These are phyloP conservation scores for Prosopis cineraria DNA, from an alignment of 306 rosid species.

Conservation along the genomic window DNA sequence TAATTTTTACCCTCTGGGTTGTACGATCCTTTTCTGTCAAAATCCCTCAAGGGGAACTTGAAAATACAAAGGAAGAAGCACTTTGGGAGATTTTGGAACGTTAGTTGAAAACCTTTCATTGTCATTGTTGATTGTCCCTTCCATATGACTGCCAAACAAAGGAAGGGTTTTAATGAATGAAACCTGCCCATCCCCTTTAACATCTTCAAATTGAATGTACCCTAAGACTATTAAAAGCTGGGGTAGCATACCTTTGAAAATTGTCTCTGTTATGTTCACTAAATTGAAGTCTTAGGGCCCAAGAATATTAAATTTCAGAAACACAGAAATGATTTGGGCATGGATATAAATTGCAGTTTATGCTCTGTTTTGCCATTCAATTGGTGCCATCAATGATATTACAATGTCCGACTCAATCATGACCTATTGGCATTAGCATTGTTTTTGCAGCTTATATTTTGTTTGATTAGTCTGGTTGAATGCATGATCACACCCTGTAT, in stretches of 20 bases:
- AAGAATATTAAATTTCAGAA: background rate
- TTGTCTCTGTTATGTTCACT: background rate
- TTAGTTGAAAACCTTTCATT: background rate
- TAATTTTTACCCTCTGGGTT: background rate
- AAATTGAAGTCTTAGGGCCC: background rate
- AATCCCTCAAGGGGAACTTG: background rate
- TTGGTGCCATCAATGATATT: constrained; percentile 3
- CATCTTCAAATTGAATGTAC: background rate
- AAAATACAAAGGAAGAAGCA: background rate
- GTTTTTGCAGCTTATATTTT: constrained; percentile 3
- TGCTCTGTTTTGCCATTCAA: constrained; percentile 19
- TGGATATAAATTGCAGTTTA: background rate
- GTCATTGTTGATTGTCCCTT: background rate
- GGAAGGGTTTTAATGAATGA: background rate
- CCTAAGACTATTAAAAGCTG: background rate
- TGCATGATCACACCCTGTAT: background rate
- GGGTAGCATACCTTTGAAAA: background rate
- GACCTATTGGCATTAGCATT: background rate
- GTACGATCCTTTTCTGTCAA: background rate
- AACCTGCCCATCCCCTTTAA: background rate
- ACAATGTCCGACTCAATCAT: background rate
- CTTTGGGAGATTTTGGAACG: background rate
- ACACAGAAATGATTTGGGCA: background rate
- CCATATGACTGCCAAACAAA: background rate
- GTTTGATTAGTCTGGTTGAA: background rate